phyloP scores from a whole-genome alignment of 257 asterid genomes.

The Mentha longifolia region DNA sequence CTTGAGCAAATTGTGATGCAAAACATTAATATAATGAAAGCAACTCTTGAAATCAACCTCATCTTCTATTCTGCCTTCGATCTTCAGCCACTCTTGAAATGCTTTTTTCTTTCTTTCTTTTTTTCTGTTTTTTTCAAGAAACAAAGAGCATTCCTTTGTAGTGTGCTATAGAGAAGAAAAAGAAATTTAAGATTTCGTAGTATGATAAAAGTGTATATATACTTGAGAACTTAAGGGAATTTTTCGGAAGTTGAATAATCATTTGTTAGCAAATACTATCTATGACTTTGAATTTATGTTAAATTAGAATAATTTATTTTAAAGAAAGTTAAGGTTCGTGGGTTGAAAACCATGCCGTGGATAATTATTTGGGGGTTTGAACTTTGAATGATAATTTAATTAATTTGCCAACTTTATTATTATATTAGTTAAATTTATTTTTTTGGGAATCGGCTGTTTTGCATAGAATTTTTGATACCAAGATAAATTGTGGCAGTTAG shows the following conservation, averaged over 20 bases:
- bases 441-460: not conserved
- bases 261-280: slow-evolving; percentile 18
- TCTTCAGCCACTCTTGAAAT: not conserved
- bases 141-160: not conserved
- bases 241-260: slow-evolving; percentile 8
- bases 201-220: not conserved
- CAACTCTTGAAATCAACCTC: slow-evolving; percentile 17
- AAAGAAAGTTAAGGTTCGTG: not conserved
- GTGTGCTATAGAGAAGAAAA: not conserved
- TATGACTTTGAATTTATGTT: slow-evolving; percentile 36
- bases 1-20: slow-evolving; percentile 38
- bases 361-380: not conserved
- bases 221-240: not conserved
- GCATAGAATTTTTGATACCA: not conserved
- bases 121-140: not conserved
- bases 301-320: not conserved
- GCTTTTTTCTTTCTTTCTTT: too few species aligned
- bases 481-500: slow-evolving; percentile 14
- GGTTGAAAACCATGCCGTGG: slow-evolving; percentile 23
- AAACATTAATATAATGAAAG: slow-evolving; percentile 38
- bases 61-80: not conserved
- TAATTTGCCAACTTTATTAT: slow-evolving; percentile 18
- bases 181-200: not conserved
- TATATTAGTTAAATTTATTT: not conserved
- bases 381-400: slow-evolving; percentile 14